Evolutionary conservation across 805 yeast species (phyloP).

Genomic region (Priceomyces melissophilus): DNA sequence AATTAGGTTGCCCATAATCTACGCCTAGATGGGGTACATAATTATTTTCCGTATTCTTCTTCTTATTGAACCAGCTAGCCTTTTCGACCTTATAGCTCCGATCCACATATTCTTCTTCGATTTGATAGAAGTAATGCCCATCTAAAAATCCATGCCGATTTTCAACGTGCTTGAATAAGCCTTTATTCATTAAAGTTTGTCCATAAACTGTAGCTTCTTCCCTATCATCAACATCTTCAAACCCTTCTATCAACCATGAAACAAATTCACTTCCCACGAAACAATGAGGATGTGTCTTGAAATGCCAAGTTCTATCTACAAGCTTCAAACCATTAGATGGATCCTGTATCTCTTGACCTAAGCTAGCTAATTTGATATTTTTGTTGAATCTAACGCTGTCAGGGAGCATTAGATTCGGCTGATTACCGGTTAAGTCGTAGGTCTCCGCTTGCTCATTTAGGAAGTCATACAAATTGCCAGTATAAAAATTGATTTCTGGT

Average conservation of each 20-base stretch:
- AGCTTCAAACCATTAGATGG: conserved; percentile 59
- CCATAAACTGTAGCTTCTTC: conserved; percentile 86
- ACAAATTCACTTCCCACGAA: conserved; percentile 85
- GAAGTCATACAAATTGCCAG: conserved; percentile 75
- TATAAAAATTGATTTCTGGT: conserved; percentile 82
- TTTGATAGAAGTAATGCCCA: conserved; percentile 87
- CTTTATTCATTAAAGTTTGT: conserved; percentile 66
- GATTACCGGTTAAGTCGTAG: conserved; percentile 35
- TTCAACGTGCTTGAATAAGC: conserved; percentile 78
- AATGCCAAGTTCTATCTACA: conserved; percentile 87
- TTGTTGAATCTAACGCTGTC: conserved; percentile 43
- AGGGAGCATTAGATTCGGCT: conserved; percentile 32
- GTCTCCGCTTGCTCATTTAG: conserved; percentile 47
- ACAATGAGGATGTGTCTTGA: conserved; percentile 71
- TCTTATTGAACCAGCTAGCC: conserved; percentile 33
- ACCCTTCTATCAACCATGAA: conserved; percentile 75
- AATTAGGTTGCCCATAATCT: conserved; percentile 24
- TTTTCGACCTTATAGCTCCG: conserved; percentile 20
- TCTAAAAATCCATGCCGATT: conserved; percentile 80
- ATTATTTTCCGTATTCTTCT: conserved; percentile 10
- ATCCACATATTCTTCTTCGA: conserved; percentile 53
- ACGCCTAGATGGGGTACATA: conserved; percentile 22
- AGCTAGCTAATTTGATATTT: conserved; percentile 44
- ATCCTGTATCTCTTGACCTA: conserved; percentile 68
- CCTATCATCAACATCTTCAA: conserved; percentile 73